Evolutionary conservation across 2,329 filamentous ascomycete genomes (phyloP).

Genomic region (Pseudocercospora fuligena): DNA sequence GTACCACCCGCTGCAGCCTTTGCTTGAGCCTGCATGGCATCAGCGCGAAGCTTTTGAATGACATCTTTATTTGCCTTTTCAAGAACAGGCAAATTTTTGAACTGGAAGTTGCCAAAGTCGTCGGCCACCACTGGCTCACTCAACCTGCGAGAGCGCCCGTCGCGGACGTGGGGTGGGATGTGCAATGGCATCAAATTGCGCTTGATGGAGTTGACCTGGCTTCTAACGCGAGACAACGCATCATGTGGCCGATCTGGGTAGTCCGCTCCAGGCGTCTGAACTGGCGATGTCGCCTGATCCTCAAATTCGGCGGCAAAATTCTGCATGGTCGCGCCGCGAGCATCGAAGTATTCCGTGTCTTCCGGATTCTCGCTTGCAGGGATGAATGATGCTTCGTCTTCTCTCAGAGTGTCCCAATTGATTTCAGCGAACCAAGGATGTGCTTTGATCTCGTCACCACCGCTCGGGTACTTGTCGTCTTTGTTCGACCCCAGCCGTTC

Average conservation of each 20-base stretch:
- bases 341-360: slow-evolving; percentile 97
- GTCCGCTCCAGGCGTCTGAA: slow-evolving; percentile 70
- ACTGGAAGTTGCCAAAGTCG: slow-evolving; percentile 95
- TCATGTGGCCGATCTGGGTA: slow-evolving; percentile 92
- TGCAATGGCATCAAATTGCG: slow-evolving; percentile 92
- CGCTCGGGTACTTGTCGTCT: slow-evolving; percentile 79
- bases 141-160: slow-evolving; percentile 81
- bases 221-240: slow-evolving; percentile 85
- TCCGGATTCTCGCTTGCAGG: slow-evolving; percentile 91
- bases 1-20: slow-evolving; percentile 51
- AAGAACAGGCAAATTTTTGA: slow-evolving; percentile 94
- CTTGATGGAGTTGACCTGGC: slow-evolving; percentile 83
- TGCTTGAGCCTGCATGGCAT: slow-evolving; percentile 76
- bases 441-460: slow-evolving; percentile 86
- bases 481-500: slow-evolving; percentile 84
- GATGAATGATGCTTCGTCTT: slow-evolving; percentile 95
- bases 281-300: slow-evolving; percentile 79
- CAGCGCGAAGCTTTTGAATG: slow-evolving; percentile 91
- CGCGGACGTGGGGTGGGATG: slow-evolving; percentile 94
- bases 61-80: slow-evolving; percentile 99
- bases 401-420: slow-evolving; percentile 88
- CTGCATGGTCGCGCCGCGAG: slow-evolving; percentile 86
- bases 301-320: slow-evolving; percentile 94
- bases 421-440: slow-evolving; percentile 88
- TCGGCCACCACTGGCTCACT: slow-evolving; percentile 89